These are phyloP conservation scores for Zoysia pacifica DNA, from an alignment of 176 grass and related monocot species.

Conservation along the genomic window DNA sequence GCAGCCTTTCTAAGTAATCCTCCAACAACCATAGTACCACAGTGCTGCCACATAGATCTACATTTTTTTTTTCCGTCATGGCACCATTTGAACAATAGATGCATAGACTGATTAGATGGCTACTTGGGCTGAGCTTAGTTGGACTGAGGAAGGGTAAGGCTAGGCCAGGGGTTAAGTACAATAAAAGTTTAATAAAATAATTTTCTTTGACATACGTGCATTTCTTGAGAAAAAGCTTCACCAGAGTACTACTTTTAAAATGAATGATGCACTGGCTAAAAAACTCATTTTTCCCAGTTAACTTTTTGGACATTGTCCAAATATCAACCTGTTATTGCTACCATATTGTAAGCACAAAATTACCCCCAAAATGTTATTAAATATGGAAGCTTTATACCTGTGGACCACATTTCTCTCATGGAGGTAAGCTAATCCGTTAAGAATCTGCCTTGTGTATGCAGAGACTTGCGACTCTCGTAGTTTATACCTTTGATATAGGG, in stretches of 20 bases:
- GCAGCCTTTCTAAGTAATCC: no score
- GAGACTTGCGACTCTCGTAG: slow-evolving; percentile 83
- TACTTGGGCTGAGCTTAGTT: no score
- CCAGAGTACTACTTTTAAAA: not conserved
- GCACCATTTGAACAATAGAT: no score
- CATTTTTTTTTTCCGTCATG: no score
- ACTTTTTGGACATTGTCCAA: not conserved
- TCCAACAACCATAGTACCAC: no score
- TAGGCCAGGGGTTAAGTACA: no score
- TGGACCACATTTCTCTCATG: slow-evolving; percentile 92
- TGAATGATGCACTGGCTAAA: slow-evolving; percentile 27
- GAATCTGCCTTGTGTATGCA: slow-evolving; percentile 90
- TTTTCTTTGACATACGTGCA: no score
- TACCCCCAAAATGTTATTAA: not conserved
- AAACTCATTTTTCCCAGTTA: not conserved
- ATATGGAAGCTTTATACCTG: slow-evolving; percentile 53
- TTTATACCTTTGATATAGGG: slow-evolving; percentile 86
- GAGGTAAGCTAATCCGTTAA: slow-evolving; percentile 91
- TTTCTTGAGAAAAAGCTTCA: no score
- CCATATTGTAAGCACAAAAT: slow-evolving; percentile 12
- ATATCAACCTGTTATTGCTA: not conserved
- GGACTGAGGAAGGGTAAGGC: no score
- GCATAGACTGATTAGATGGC: no score
- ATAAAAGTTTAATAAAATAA: no score
- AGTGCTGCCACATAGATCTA: no score